Conservation (phyloP, 805 yeast species). For the Priceomyces haplophilus region DNA sequence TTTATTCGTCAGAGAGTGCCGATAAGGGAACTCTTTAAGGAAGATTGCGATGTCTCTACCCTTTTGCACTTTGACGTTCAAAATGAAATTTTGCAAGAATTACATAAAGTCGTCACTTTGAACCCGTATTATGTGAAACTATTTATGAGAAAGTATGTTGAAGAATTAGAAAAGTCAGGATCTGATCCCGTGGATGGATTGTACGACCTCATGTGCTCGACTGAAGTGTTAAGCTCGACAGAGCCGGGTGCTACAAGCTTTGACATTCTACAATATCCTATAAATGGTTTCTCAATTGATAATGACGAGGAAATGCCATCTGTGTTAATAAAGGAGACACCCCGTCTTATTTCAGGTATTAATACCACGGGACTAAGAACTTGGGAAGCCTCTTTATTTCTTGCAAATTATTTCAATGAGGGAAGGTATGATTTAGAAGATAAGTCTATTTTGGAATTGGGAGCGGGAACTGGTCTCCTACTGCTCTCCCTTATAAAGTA, state of each 20-base stretch:
- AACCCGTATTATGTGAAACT: slow-evolving; percentile 53
- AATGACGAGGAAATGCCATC: slow-evolving; percentile 12
- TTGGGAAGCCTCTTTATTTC: slow-evolving; percentile 85
- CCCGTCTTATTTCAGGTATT: slow-evolving; percentile 60
- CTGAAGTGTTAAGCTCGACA: slow-evolving; percentile 26
- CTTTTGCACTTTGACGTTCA: slow-evolving; percentile 16
- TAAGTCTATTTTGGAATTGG: slow-evolving; percentile 62
- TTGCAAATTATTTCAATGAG: slow-evolving; percentile 49
- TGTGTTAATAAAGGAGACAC: slow-evolving; percentile 53
- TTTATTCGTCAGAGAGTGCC: slow-evolving; percentile 15
- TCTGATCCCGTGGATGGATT: slow-evolving; percentile 38
- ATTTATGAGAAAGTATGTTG: slow-evolving; percentile 44
- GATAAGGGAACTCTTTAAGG: slow-evolving; percentile 14
- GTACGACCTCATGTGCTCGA: slow-evolving; percentile 40
- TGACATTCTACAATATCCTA: slow-evolving; percentile 37
- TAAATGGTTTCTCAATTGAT: slow-evolving; percentile 17
- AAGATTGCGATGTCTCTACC: slow-evolving; percentile 1
- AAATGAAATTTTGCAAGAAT: slow-evolving; percentile 13
- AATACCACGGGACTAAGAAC: slow-evolving; percentile 90
- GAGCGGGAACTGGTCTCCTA: slow-evolving; percentile 87
- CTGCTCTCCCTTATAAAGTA: slow-evolving; percentile 46
- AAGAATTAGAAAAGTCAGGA: slow-evolving; percentile 23
- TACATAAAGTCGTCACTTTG: slow-evolving; percentile 20
- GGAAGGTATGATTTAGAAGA: slow-evolving; percentile 15
- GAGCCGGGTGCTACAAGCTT: slow-evolving; percentile 35